phyloP scores from a whole-genome alignment of 2,329 filamentous ascomycete genomes.

The Aspergillus hiratsukae region DNA sequence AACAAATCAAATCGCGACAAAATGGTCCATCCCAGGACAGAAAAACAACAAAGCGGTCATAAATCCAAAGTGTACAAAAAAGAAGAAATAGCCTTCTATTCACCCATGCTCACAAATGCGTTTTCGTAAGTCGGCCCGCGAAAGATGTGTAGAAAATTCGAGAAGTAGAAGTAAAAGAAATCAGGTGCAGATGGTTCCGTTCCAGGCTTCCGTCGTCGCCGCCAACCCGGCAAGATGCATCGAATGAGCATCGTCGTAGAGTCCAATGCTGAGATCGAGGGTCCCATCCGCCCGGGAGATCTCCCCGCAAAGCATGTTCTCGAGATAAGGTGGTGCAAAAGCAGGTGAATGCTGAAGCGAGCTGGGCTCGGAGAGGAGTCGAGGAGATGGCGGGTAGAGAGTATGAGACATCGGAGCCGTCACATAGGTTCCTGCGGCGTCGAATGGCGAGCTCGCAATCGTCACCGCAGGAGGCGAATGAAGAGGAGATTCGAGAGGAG shows the following conservation, averaged over 20 bases:
- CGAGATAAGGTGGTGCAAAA: constrained; percentile 35
- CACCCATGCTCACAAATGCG: constrained; percentile 4
- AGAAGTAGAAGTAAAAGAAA: background rate
- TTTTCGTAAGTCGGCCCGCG: constrained; percentile 4
- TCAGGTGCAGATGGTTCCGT: constrained; percentile 23
- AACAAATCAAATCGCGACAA: background rate
- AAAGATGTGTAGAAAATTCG: background rate
- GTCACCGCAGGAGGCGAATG: constrained; percentile 38
- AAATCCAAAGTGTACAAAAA: background rate
- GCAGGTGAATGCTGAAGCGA: constrained; percentile 32
- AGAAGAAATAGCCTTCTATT: background rate
- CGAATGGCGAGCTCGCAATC: constrained; percentile 35
- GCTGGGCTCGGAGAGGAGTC: constrained; percentile 29
- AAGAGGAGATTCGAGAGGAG: constrained; percentile 38
- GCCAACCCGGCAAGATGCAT: constrained; percentile 32
- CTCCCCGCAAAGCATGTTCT: constrained; percentile 30
- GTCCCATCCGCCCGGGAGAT: constrained; percentile 24
- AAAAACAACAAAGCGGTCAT: background rate
- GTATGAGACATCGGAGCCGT: constrained; percentile 32
- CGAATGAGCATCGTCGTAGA: constrained; percentile 30
- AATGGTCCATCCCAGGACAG: background rate
- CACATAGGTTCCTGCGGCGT: constrained; percentile 28
- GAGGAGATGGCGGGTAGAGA: constrained; percentile 34
- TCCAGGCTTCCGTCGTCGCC: constrained; percentile 34
- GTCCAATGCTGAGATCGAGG: constrained; percentile 25